These are phyloP conservation scores for Candida khao-thaluensis DNA, from an alignment of 805 yeast genomes.

Conservation along the genomic window DNA sequence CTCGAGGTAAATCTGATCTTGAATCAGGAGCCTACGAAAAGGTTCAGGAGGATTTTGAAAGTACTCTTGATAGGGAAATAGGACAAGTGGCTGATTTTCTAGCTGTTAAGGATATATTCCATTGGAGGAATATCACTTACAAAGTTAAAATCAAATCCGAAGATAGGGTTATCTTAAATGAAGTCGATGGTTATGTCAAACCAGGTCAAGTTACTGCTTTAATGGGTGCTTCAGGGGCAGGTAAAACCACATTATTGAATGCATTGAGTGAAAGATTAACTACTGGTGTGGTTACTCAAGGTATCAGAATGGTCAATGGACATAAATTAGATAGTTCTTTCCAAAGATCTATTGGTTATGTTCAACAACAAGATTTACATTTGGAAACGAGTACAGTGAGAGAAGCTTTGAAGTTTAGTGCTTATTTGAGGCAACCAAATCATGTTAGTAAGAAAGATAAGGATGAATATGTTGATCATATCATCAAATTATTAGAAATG, in stretches of 20 bases:
- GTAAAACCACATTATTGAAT: constrained; percentile 75
- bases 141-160: constrained; percentile 39
- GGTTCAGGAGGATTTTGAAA: constrained; percentile 15
- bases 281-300: constrained; percentile 72
- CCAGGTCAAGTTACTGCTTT: constrained; percentile 81
- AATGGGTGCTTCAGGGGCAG: constrained; percentile 89
- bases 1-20: constrained; percentile 17
- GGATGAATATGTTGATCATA: constrained; percentile 64
- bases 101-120: constrained; percentile 25
- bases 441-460: constrained; percentile 57
- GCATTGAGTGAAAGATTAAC: constrained; percentile 71
- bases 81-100: constrained; percentile 5
- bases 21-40: constrained; percentile 27
- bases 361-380: constrained; percentile 79
- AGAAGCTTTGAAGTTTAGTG: constrained; percentile 71
- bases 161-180: constrained; percentile 40
- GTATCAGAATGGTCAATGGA: constrained; percentile 63
- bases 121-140: constrained; percentile 40
- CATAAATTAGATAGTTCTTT: constrained; percentile 60
- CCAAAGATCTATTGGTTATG: constrained; percentile 77
- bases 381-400: constrained; percentile 70
- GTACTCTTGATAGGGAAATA: not conserved
- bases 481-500: constrained; percentile 69
- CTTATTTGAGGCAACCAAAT: constrained; percentile 67
- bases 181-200: constrained; percentile 63